Conservation (phyloP, 257 asterid species). For the Rhazya stricta region DNA sequence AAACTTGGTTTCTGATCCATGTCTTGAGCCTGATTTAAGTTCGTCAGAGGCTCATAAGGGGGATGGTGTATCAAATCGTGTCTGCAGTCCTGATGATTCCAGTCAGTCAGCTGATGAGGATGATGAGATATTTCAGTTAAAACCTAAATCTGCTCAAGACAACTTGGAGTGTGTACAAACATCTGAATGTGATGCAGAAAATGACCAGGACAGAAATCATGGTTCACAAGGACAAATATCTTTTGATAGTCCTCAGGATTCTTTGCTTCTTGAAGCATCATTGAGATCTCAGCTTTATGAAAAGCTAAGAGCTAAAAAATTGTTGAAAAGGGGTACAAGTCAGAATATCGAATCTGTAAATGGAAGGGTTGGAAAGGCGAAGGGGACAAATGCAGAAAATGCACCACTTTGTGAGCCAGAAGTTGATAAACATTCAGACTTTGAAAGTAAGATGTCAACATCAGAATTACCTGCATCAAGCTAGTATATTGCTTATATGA, state of each 20-base stretch:
- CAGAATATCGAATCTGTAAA: slow-evolving; percentile 19
- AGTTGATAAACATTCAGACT: slow-evolving; percentile 20
- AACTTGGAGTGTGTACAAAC: slow-evolving; percentile 22
- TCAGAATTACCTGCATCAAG: slow-evolving; percentile 7
- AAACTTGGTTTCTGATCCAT: slow-evolving; percentile 24
- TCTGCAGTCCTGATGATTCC: slow-evolving; percentile 27
- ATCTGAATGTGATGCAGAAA: slow-evolving; percentile 13
- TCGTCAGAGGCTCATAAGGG: slow-evolving; percentile 26
- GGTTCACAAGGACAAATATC: slow-evolving; percentile 23
- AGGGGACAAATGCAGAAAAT: slow-evolving; percentile 14
- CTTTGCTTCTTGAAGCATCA: slow-evolving; percentile 47
- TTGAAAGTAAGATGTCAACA: slow-evolving; percentile 25
- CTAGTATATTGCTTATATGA: not conserved
- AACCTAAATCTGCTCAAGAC: slow-evolving; percentile 21
- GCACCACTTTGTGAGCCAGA: slow-evolving; percentile 13
- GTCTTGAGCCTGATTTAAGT: slow-evolving; percentile 29
- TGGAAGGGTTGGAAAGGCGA: slow-evolving; percentile 21
- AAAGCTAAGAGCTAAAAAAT: slow-evolving; percentile 30
- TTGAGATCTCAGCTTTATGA: slow-evolving; percentile 48
- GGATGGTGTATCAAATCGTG: slow-evolving; percentile 21
- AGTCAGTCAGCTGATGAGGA: slow-evolving; percentile 30
- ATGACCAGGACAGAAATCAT: slow-evolving; percentile 21
- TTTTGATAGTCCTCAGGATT: slow-evolving; percentile 27
- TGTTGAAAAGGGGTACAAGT: slow-evolving; percentile 23
- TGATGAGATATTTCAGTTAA: slow-evolving; percentile 17